phyloP scores from a whole-genome alignment of 1,284 basidiomycete genomes.

The Marasmius fiardii region DNA sequence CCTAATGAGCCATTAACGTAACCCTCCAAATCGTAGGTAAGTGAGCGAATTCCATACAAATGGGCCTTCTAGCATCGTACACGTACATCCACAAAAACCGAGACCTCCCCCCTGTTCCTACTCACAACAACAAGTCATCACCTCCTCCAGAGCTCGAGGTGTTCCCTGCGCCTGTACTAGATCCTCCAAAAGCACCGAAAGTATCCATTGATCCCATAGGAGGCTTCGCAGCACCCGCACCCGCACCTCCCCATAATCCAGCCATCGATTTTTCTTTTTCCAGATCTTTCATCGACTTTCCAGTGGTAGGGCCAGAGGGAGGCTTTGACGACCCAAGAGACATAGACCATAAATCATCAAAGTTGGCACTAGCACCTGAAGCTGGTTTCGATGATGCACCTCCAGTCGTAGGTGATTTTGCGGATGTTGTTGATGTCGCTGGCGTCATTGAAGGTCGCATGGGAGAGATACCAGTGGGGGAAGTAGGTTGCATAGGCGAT shows the following conservation, averaged over 20 bases:
- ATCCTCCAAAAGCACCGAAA: conserved; percentile 45
- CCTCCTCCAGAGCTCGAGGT: conserved; percentile 26
- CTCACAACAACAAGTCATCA: conserved; percentile 53
- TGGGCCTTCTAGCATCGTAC: not conserved
- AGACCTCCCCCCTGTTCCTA: not conserved
- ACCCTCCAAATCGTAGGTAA: no score
- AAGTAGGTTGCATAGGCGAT: conserved; percentile 22
- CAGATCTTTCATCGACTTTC: conserved; percentile 84
- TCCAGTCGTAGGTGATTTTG: conserved; percentile 17
- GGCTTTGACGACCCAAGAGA: conserved; percentile 53
- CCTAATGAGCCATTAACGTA: no score
- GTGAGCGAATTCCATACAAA: no score
- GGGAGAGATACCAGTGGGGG: conserved; percentile 11
- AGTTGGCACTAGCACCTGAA: conserved; percentile 43
- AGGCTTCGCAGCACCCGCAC: conserved; percentile 14
- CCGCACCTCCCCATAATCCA: conserved; percentile 66
- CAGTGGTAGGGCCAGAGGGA: conserved; percentile 24
- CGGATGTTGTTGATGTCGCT: conserved; percentile 10
- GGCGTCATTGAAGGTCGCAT: conserved; percentile 4
- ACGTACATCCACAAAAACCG: not conserved
- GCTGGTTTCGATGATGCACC: conserved; percentile 20
- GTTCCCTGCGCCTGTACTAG: conserved; percentile 18
- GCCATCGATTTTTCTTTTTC: conserved; percentile 82
- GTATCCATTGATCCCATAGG: conserved; percentile 29
- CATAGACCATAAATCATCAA: conserved; percentile 91